A percentile compares a stretch with the other conserved stretches of the same genome.
phyloP scores from a whole-genome alignment of 2,329 filamentous ascomycete species.

The Aspergillus sp. region DNA sequence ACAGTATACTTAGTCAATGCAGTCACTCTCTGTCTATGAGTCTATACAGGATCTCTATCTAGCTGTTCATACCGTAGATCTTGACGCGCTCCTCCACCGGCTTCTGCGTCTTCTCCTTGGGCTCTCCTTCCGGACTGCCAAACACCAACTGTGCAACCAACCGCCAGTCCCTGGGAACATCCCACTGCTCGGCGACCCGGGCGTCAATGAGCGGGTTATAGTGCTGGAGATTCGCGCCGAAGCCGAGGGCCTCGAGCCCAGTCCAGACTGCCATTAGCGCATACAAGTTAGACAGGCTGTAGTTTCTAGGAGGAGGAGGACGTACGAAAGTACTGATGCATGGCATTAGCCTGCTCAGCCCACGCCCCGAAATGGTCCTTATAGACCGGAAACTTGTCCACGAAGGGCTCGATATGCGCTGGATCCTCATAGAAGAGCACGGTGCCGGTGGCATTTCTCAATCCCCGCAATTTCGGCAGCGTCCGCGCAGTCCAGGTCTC shows the following conservation, averaged over 20 bases:
- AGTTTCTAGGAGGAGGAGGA: conserved; percentile 1
- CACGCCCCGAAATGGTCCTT: conserved; percentile 71
- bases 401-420: conserved; percentile 53
- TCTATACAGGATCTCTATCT: no score
- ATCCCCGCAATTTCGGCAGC: conserved; percentile 44
- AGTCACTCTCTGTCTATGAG: no score
- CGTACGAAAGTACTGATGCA: conserved; percentile 62
- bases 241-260: conserved; percentile 70
- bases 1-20: no score
- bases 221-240: conserved; percentile 85
- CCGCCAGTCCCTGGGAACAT: conserved; percentile 61
- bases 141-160: conserved; percentile 80
- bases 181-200: conserved; percentile 60
- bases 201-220: conserved; percentile 81
- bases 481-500: conserved; percentile 48
- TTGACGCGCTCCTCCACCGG: conserved; percentile 59
- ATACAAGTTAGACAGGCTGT: background rate
- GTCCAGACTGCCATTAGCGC: conserved; percentile 52
- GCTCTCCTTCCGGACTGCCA: conserved; percentile 48
- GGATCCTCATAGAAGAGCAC: conserved; percentile 85
- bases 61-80: conserved; percentile 41
- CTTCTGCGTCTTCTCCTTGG: conserved; percentile 55
- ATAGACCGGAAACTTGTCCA: conserved; percentile 62
- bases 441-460: conserved; percentile 66
- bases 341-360: conserved; percentile 67